phyloP scores from a whole-genome alignment of 306 rosid genomes.

The Spatholobus suberectus region DNA sequence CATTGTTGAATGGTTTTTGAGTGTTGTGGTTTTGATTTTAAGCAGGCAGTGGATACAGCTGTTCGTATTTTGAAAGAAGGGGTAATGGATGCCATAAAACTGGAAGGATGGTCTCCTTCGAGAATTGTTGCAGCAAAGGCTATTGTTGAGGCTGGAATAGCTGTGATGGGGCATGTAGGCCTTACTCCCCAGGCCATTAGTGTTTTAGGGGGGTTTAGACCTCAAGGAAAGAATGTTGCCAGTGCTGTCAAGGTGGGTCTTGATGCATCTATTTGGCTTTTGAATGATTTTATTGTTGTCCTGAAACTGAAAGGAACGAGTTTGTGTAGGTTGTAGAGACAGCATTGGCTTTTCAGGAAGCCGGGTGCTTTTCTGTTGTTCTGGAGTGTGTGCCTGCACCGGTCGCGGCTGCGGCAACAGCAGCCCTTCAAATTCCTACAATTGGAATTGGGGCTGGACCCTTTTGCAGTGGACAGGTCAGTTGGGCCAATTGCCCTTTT shows the following conservation, averaged over 20 bases:
- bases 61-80: constrained; percentile 87
- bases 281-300: not conserved
- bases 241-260: constrained; percentile 79
- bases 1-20: constrained; percentile 31
- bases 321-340: constrained; percentile 80
- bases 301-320: constrained; percentile 35
- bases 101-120: constrained; percentile 88
- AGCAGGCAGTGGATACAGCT: constrained; percentile 87
- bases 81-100: constrained; percentile 87
- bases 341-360: constrained; percentile 86
- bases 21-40: too few relatives aligned
- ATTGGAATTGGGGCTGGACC: constrained; percentile 99
- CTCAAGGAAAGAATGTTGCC: constrained; percentile 65
- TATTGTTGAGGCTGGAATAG: constrained; percentile 92
- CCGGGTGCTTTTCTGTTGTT: constrained; percentile 87
- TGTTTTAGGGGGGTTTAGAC: too few relatives aligned
- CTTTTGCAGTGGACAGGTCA: constrained; percentile 92
- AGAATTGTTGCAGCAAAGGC: constrained; percentile 80
- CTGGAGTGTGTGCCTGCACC: constrained; percentile 91
- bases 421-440: constrained; percentile 85
- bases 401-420: constrained; percentile 85
- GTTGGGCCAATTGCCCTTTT: constrained; percentile 20
- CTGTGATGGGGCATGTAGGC: constrained; percentile 93
- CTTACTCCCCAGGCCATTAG: constrained; percentile 98
- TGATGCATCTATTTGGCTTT: not conserved